Evolutionary conservation across 352 stramenopile genomes (phyloP), one percentile per base, ranked within the genome.

Genomic region (Phytophthora melonis): DNA sequence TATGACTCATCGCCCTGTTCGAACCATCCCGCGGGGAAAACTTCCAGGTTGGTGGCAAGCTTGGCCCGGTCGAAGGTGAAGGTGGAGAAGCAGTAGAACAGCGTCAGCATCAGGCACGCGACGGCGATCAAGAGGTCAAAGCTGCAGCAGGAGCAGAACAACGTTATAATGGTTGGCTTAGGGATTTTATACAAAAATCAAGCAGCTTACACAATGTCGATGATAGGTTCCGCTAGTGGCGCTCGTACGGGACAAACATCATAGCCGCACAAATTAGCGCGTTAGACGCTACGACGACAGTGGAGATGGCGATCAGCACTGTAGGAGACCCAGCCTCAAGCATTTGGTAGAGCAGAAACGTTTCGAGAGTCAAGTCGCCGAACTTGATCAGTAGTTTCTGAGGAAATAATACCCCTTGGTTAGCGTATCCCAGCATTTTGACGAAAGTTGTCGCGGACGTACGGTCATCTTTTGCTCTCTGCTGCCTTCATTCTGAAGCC

Each of bases 61-160:
- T 68, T 62, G 1, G 6, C 34, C 0, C 63, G 68, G 43, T 82
- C 71, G 32, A 84, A 79, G 1, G 21, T 75, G 32, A 82, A 82
- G 36, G 16, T 70, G 0, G 50, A 63, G 2, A 74, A 34, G 19
- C 68, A 74, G 32, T 80, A 79, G 3, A 68, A 30, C 7, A 84
- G 5, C 4, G 64, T 59, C 10, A 79, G 41, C 50, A 82, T 73
- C 0, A 71, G 75, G 50, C 52, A 82, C 4, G 47, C 59, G 10
- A 83, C 30, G 1, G 57, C 58, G 21, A 81, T 58, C 0, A 75
- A 11, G 21, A 79, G 58, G 52, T 81, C 77, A 70, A 81, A 84
- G 11, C 74, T 79, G 25, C 14, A 67, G 19, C 13, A 59, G 36
- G 30, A 45, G 30, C 32, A 63, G 3, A 9, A 21, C 16, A 49